Evolutionary conservation across 2,329 filamentous ascomycete species (phyloP).

Genomic region (Arthrobotrys conoides): DNA sequence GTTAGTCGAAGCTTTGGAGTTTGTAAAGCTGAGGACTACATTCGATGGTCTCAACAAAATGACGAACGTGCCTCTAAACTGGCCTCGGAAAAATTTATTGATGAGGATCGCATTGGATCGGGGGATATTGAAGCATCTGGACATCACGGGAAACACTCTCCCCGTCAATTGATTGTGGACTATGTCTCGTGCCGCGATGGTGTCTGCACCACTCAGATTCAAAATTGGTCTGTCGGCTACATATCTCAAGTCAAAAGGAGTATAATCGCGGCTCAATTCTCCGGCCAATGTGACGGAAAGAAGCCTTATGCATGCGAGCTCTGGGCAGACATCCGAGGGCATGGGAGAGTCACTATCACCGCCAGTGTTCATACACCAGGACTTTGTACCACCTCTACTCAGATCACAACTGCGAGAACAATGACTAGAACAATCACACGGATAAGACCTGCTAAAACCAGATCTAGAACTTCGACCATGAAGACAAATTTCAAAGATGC

Average conservation of each 20-base stretch:
- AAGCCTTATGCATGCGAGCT: slow-evolving; percentile 33
- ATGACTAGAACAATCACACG: slow-evolving; percentile 34
- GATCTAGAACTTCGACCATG: too few species aligned
- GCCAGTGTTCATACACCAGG: slow-evolving; percentile 21
- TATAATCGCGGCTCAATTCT: slow-evolving; percentile 22
- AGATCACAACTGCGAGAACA: slow-evolving; percentile 25
- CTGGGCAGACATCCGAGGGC: slow-evolving; percentile 8
- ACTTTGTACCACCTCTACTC: slow-evolving; percentile 14
- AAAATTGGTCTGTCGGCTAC: slow-evolving; percentile 47
- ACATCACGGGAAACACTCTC: too few species aligned
- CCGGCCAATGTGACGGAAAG: slow-evolving; percentile 38
- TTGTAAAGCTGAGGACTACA: slow-evolving; percentile 44
- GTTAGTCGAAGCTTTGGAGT: slow-evolving; percentile 21
- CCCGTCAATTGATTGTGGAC: slow-evolving; percentile 7
- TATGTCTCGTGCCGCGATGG: slow-evolving; percentile 29
- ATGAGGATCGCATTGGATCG: not conserved
- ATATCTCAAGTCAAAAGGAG: slow-evolving; percentile 26
- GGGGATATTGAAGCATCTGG: too few species aligned
- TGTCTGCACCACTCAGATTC: slow-evolving; percentile 22
- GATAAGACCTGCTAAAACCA: slow-evolving; percentile 7
- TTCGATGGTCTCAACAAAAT: slow-evolving; percentile 35
- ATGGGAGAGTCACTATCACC: slow-evolving; percentile 24
- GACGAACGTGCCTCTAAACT: slow-evolving; percentile 16
- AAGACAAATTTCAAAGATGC: too few species aligned
- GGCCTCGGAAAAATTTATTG: not conserved